A percentile compares a stretch with the other conserved stretches of the same genome.
Evolutionary conservation across 202 grass and related monocot species (phyloP).

Genomic region (Setaria viridis): DNA sequence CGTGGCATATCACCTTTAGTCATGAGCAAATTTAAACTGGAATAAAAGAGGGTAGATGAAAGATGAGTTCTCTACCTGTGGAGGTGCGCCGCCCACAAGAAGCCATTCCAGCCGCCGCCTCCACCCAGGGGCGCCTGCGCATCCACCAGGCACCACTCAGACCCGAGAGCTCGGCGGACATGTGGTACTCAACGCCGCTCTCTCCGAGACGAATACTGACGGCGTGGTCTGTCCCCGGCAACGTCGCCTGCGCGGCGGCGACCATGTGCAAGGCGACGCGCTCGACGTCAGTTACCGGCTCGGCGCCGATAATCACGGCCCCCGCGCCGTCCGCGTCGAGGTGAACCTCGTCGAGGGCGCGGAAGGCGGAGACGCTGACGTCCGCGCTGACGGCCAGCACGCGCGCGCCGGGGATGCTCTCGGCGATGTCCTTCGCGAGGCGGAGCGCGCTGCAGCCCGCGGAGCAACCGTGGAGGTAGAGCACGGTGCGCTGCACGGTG

Average conservation of each 20-base stretch:
- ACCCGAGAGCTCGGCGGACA: not conserved
- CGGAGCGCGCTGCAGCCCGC: conserved; percentile 52
- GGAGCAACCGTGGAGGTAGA: conserved; percentile 50
- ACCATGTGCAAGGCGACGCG: conserved; percentile 36
- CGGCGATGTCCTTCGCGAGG: conserved; percentile 62
- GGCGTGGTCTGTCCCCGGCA: not conserved
- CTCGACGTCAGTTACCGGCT: not conserved
- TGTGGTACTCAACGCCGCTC: not conserved
- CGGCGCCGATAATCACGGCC: not conserved
- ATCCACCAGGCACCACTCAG: no score
- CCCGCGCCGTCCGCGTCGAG: conserved; percentile 25
- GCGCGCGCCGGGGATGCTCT: conserved; percentile 44
- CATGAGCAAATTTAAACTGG: no score
- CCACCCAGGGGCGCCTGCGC: no score
- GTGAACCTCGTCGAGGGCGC: not conserved
- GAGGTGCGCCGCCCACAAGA: no score
- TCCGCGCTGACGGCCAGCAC: conserved; percentile 55
- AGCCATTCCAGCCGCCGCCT: no score
- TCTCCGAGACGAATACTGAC: not conserved
- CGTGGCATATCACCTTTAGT: no score
- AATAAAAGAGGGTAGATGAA: no score
- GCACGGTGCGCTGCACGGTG: conserved; percentile 50
- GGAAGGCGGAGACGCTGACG: not conserved
- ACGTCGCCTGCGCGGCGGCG: not conserved
- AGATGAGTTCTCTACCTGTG: no score